Conservation (phyloP, 257 asterid genomes). For the Nyctanthes arbortristis region DNA sequence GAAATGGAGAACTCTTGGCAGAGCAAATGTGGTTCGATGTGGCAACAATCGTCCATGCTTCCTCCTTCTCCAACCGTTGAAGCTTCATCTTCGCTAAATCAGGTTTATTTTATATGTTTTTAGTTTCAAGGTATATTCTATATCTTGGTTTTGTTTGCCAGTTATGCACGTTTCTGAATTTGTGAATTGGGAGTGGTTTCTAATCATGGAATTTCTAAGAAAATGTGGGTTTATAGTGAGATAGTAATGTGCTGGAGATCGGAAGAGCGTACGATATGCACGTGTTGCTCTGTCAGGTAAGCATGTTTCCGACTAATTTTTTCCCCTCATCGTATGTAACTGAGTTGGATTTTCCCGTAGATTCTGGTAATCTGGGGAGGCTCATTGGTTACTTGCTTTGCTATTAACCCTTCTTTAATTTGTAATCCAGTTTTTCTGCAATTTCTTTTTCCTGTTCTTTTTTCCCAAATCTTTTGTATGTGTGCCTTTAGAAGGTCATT, state of each 20-base stretch:
- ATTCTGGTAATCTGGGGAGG: not conserved
- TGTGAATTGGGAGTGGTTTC: conserved; percentile 1
- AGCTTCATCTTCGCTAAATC: conserved; percentile 29
- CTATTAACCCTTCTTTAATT: too few relatives aligned
- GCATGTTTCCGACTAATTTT: too few relatives aligned
- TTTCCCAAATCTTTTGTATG: not conserved
- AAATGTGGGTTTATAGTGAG: conserved; percentile 8
- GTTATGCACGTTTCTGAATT: too few relatives aligned
- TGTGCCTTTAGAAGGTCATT: not conserved
- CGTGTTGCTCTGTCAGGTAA: conserved; percentile 19
- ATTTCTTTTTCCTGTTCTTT: not conserved
- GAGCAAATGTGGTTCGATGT: conserved; percentile 33
- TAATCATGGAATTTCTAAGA: not conserved
- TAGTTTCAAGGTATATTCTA: not conserved
- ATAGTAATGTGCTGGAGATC: conserved; percentile 14
- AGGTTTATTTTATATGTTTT: conserved; percentile 18
- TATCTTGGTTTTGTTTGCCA: not conserved
- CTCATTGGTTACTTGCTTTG: not conserved
- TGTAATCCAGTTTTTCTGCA: too few relatives aligned
- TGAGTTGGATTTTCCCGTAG: not conserved
- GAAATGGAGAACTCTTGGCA: conserved; percentile 43
- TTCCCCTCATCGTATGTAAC: too few relatives aligned
- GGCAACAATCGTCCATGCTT: conserved; percentile 27
- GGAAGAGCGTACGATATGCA: not conserved
- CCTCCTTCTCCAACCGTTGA: conserved; percentile 5